phyloP scores from a whole-genome alignment of 345 rosid genomes.

The Ceriops tagal region DNA sequence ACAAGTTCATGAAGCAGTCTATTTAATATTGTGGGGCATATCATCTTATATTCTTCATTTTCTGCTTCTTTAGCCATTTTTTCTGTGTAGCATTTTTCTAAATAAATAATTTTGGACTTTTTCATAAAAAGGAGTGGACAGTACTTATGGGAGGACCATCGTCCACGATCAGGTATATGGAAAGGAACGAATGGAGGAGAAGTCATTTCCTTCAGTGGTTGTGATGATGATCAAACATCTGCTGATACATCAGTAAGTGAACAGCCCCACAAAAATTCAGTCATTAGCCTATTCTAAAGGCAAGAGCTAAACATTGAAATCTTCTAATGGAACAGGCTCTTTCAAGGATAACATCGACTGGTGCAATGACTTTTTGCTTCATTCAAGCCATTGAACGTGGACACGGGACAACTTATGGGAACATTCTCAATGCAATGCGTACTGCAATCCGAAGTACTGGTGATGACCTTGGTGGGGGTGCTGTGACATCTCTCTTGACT shows the following conservation, averaged over 20 bases:
- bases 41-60: background rate
- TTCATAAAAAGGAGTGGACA: constrained; percentile 48
- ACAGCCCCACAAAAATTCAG: background rate
- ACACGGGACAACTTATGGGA: constrained; percentile 65
- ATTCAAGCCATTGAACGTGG: constrained; percentile 83
- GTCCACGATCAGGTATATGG: constrained; percentile 76
- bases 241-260: constrained; percentile 80
- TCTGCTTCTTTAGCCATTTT: background rate
- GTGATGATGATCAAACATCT: constrained; percentile 88
- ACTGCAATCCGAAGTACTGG: constrained; percentile 53
- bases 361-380: constrained; percentile 89
- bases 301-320: background rate
- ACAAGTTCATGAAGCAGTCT: no score
- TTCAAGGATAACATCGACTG: constrained; percentile 74
- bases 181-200: constrained; percentile 94
- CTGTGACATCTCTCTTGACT: constrained; percentile 58
- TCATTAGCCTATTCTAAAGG: background rate
- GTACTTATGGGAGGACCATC: constrained; percentile 80
- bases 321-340: constrained; percentile 47
- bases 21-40: no score
- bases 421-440: constrained; percentile 70
- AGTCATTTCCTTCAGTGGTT: constrained; percentile 77
- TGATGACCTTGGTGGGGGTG: constrained; percentile 45
- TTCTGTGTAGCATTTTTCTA: background rate
- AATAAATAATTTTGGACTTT: no score